Evolutionary conservation across 768 basidiomycete species (phyloP), one percentile per base, ranked within the genome.

Genomic region (Inosperma sp.): DNA sequence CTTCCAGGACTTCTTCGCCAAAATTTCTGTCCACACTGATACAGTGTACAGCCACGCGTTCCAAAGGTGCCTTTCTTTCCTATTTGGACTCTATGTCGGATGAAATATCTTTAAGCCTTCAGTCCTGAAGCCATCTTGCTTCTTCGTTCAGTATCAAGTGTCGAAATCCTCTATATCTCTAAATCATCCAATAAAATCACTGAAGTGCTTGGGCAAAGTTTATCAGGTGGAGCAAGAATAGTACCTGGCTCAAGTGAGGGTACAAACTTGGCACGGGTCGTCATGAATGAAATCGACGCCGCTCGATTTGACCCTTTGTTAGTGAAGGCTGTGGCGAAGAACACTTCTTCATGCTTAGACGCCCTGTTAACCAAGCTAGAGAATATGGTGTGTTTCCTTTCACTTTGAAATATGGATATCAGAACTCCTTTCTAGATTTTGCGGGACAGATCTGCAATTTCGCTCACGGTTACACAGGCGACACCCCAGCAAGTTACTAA

Each of bases 1-100:
- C 2, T 94, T 99, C 69, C 96, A 99, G 49, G 93, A 93, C 33
- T 96, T 99, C 70, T 99, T 99, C 64, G 83, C 87, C 25, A 93
- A 93, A 65, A 92, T 98, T 46, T 84, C 92, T 2, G 87, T 95
- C 9, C 90, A 97, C 63, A 96, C 96, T 2, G 95, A 98, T 62
- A 98, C 96, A 0, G 72, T 89, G 5, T 98, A 98, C 64, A 84
- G 82, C 0, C 81, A 84, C 46, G 75, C 80, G 1, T 79, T 87
- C 43, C 96, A 99, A 69, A 93, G 90, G 92, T 89, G 47, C 55
- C n/a, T n/a, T n/a, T n/a, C n/a, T n/a, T n/a, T n/a, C n/a, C n/a
- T n/a, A 65, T 54, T 25, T 44, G 19, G 26, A 34, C 7, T 33
- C 21, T 45, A 30, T 12, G 14, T 47, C 26, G 27, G 22, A 7